Base-by-base conservation (phyloP, 345 rosid species). In the Pelargonium nanum region DNA sequence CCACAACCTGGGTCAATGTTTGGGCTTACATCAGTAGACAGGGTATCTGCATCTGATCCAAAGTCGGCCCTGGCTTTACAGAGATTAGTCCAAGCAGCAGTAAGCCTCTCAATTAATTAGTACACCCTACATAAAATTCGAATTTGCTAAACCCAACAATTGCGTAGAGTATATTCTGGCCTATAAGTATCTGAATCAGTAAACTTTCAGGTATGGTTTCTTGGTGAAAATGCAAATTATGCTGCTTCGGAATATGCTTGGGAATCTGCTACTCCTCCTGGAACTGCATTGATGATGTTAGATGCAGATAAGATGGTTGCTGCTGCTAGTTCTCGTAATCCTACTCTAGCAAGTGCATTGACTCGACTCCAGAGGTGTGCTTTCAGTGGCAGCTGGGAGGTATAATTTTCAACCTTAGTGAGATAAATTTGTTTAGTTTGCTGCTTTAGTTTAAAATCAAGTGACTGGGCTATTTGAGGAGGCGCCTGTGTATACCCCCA, bases 181-280 rank as follows among this genome's bases (percentile, higher is more conserved):
- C 51, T 17, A 40, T 40, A 40, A 6, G 48, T 40, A 9, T 57
- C 30, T 64, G 54, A 67, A 50, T 0, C 20, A 59, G 51, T 72
- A 57, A 26, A 61, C 60, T 72, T 68, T 71, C 81, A 89, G 98
- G 98, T 93, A 50, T 93, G 99, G 99, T 93, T 93, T 79, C 96
- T 93, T 58, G 99, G 99, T 69, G 99, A 93, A 83, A 93, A 93
- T 84, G 99, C 99, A 68, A 93, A 93, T 74, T 93, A 93, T 63
- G 99, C 99, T 65, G 99, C 99, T 68, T 93, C 99, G 26, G 99
- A 93, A 77, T 93, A 93, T 74, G 97, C 99, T 65, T 93, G 99
- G 99, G 96, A 93, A 75, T 93, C 99, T 55, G 91, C 99, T 65
- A 93, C 99, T 40, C 99, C 99, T 69, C 99, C 99, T n/a, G 99